Evolutionary conservation across 176 grass and related monocot genomes (phyloP), one percentile per base, ranked within the genome.

Genomic region (Poa annua): DNA sequence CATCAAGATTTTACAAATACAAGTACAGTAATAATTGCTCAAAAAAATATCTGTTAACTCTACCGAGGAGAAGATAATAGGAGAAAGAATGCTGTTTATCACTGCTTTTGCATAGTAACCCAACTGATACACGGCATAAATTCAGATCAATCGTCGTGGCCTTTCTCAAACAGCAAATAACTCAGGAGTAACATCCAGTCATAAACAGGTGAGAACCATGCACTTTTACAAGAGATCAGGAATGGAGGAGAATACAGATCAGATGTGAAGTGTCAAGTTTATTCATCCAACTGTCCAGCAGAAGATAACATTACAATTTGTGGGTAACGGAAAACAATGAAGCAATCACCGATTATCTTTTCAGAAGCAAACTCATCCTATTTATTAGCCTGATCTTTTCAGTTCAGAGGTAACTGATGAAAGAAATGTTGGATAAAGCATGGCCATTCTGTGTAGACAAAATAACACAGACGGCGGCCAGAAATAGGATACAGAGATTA

Each of bases 391-490:
- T 1, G 52, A 66, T 56, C 56, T 22, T 67, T 41, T 32, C 22
- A 66, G 36, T 36, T 76, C 11, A 54, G 81, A 85, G 47, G 13
- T 14, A 76, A 38, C 13, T 59, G 19, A 36, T 26, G 3, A 42
- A 81, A 29, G 19, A 77, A 85, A 69, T 77, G 41, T 25, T 53
- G 20, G 78, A 72, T 56, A 81, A 78, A 4, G 2, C 71, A 20
- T 71, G 64, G n/a, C 74, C 74, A 79, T 66, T 74, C 74, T 11
- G n/a, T 83, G 68, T 83, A 86, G 82, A 83, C 76, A 79, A 90
- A 59, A 86, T 38, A 36, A 82, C 79, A 72, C 79, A 75, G 3
- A 90, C 65, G 79, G 66, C 56, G 8, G 29, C 26, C 39, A 54
- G 41, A 71, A 35, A 48, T 32, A 74, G 56, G 60, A 64, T 82